Evolutionary conservation across 2,329 filamentous ascomycete genomes (phyloP), one percentile per base, ranked within the genome.

Genomic region (Myriosclerotinia curreyana): DNA sequence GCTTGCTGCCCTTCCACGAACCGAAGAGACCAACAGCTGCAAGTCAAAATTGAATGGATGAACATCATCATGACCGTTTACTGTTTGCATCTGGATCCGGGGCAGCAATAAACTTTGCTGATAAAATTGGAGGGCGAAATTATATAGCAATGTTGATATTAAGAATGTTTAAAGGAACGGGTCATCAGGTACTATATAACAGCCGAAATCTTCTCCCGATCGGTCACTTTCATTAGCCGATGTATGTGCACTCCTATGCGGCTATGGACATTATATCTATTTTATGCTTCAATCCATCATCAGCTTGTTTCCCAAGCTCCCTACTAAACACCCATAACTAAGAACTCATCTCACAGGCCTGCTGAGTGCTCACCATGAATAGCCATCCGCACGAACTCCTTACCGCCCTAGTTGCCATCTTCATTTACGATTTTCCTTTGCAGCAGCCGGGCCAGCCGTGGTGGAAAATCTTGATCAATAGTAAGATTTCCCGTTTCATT

Each of bases 91-190:
- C 85, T 73, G 83, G 80, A 12, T 73, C 86, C 14, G 78, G 80
- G 0, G 83, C 83, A 31, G 81, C 79, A 70, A 79, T 86, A 0
- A 79, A 78, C 0, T 74, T 86, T 38, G 80, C 83, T 0, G 84
- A 87, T 69, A 77, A 73, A 1, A 74, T 76, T 4, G 83, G 83
- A 1, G 77, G 83, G 31, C 12, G n/a, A 4, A 42, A 12, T 22
- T 62, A 42, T 12, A 34, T 28, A 44, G 25, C 28, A 17, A 20
- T 62, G 22, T 46, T 62, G n/a, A 61, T 61, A 28, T 53, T 61
- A 38, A 62, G 49, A 62, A 62, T 36, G 38, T 44, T 11, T 49
- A 53, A 22, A 36, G 59, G 31, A 28, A 34, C 17, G 38, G 36
- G 1, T 50, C 15, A 11, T 40, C 49, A 52, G 25, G 49, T 48